phyloP scores from a whole-genome alignment of 169 alveolate genomes.

The Plasmodium cynomolgi region DNA sequence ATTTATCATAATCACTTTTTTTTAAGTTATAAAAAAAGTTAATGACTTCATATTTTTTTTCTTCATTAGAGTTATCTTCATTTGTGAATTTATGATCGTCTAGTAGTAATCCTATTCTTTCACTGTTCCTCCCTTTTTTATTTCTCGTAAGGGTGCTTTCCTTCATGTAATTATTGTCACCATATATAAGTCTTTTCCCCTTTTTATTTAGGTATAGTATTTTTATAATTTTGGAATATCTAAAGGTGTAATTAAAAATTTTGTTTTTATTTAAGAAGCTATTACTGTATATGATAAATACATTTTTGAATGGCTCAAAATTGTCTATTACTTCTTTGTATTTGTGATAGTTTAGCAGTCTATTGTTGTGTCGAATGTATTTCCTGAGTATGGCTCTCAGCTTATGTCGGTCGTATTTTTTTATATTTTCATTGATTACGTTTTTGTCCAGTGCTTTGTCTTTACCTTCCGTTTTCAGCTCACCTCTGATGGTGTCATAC shows the following conservation, averaged over 20 bases:
- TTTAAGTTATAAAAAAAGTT: constrained; percentile 34
- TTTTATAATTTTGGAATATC: constrained; percentile 52
- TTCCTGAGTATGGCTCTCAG: constrained; percentile 64
- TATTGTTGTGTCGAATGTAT: constrained; percentile 56
- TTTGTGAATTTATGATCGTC: background rate
- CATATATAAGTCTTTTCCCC: constrained; percentile 65
- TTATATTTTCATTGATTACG: constrained; percentile 16
- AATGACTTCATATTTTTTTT: constrained; percentile 22
- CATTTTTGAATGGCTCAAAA: constrained; percentile 60
- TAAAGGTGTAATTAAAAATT: constrained; percentile 32
- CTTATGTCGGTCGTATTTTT: constrained; percentile 67
- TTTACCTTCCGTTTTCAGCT: constrained; percentile 31
- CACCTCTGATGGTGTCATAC: constrained; percentile 20
- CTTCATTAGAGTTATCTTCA: constrained; percentile 11
- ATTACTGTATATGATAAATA: constrained; percentile 35
- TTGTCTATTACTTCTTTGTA: constrained; percentile 65
- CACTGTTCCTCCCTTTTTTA: constrained; percentile 28
- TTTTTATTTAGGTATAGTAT: constrained; percentile 46
- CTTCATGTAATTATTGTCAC: constrained; percentile 38
- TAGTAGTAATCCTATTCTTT: constrained; percentile 23
- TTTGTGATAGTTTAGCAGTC: constrained; percentile 44
- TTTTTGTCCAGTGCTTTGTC: constrained; percentile 10
- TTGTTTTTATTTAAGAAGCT: constrained; percentile 54
- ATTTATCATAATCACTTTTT: constrained; percentile 53
- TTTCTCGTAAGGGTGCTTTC: constrained; percentile 15